A percentile compares a stretch with the other conserved stretches of the same genome.
Conservation (phyloP, 1,139 yeast species). For the Candida tunisiensis region DNA sequence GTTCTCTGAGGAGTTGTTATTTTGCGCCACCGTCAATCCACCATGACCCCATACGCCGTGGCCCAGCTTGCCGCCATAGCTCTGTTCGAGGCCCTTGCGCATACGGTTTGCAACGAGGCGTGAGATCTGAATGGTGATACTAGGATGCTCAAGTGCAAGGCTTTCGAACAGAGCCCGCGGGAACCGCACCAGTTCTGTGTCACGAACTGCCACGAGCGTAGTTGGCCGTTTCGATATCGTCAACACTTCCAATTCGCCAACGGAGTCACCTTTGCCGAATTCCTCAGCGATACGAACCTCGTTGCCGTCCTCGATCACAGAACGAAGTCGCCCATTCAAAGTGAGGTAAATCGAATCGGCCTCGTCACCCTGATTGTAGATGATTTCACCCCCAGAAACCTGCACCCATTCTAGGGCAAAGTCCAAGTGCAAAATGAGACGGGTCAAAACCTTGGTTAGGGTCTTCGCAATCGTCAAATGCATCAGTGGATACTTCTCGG, state of each 20-base stretch:
- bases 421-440: slow-evolving; percentile 58
- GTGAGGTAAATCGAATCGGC: slow-evolving; percentile 92
- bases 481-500: slow-evolving; percentile 62
- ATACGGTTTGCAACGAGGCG: slow-evolving; percentile 73
- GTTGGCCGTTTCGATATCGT: slow-evolving; percentile 64
- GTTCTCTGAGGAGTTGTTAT: slow-evolving; percentile 7
- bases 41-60: slow-evolving; percentile 6
- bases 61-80: slow-evolving; percentile 1
- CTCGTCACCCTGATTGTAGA: slow-evolving; percentile 68
- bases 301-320: slow-evolving; percentile 23
- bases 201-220: slow-evolving; percentile 77
- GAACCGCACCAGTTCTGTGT: slow-evolving; percentile 83
- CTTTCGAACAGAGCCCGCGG: slow-evolving; percentile 82
- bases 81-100: slow-evolving; percentile 5
- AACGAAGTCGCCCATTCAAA: slow-evolving; percentile 75
- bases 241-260: slow-evolving; percentile 89
- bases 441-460: slow-evolving; percentile 47
- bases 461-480: slow-evolving; percentile 65
- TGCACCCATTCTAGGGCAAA: slow-evolving; percentile 95
- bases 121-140: slow-evolving; percentile 80
- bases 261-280: slow-evolving; percentile 84
- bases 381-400: slow-evolving; percentile 63
- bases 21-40: too few species aligned
- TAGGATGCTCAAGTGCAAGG: slow-evolving; percentile 70
- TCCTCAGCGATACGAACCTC: slow-evolving; percentile 25